Percentiles rank a stretch among this genome's conserved stretches.
Conservation (phyloP, 768 basidiomycete species). For the Russula foetens region DNA sequence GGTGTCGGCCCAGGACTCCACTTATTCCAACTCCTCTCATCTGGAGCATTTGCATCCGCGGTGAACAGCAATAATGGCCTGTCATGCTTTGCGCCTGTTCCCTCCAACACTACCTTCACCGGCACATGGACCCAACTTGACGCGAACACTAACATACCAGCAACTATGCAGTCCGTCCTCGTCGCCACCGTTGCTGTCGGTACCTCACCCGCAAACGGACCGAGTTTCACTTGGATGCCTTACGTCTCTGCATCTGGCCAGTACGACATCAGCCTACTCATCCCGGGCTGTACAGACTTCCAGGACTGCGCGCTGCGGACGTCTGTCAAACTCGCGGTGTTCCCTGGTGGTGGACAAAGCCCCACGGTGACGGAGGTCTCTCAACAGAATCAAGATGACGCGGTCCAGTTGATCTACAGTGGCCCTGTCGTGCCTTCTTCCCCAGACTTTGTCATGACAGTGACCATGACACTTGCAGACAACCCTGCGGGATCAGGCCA, state of each 20-base stretch:
- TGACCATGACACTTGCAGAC: constrained; percentile 67
- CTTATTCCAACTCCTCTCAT: constrained; percentile 84
- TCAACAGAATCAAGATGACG: constrained; percentile 62
- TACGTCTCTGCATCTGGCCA: constrained; percentile 85
- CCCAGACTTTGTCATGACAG: constrained; percentile 59
- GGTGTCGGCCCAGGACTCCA: constrained; percentile 79
- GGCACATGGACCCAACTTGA: constrained; percentile 62
- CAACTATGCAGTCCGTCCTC: constrained; percentile 69
- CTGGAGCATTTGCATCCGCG: constrained; percentile 84
- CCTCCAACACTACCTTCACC: constrained; percentile 59
- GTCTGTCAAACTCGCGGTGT: constrained; percentile 72
- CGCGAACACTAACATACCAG: constrained; percentile 67
- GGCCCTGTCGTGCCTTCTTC: constrained; percentile 78
- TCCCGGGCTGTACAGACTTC: constrained; percentile 80
- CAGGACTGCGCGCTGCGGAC: constrained; percentile 78
- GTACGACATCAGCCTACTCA: constrained; percentile 76
- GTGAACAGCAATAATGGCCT: constrained; percentile 46
- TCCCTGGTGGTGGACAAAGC: constrained; percentile 58
- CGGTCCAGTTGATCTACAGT: constrained; percentile 56
- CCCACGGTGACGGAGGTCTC: constrained; percentile 65
- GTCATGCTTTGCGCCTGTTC: constrained; percentile 71
- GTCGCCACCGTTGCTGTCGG: constrained; percentile 59
- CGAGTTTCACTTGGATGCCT: constrained; percentile 84
- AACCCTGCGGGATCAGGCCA: constrained; percentile 54
- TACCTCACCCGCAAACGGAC: constrained; percentile 50